Evolutionary conservation across 163 green algal species (phyloP).

Genomic region (Volvox carteri): DNA sequence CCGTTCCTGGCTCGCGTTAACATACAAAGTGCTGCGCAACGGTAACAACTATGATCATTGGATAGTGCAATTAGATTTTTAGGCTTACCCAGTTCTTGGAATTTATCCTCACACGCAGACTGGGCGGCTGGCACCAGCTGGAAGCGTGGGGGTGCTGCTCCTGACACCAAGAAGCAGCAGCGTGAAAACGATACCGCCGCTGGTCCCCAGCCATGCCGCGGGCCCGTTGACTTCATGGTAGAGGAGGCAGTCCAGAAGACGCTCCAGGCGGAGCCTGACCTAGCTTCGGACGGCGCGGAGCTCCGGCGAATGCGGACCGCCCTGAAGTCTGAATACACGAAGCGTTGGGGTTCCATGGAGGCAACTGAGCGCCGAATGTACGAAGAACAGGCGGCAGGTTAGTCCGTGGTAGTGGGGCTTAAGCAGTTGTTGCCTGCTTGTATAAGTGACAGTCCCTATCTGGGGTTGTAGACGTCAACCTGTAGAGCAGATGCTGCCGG

Average conservation of each 20-base stretch:
- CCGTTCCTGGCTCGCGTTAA: no score
- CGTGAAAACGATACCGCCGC: neutral
- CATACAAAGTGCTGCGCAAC: no score
- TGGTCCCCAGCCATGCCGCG: conserved; percentile 7
- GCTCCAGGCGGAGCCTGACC: conserved; percentile 25
- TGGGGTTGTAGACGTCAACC: no score
- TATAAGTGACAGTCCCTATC: no score
- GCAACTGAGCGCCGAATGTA: neutral
- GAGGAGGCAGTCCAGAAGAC: neutral
- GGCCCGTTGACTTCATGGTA: conserved; percentile 34
- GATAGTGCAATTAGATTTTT: no score
- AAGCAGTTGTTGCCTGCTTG: no score
- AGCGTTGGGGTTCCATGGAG: neutral
- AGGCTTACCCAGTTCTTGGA: no score
- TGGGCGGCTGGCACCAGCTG: conserved; percentile 4
- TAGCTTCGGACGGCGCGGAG: neutral
- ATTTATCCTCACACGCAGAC: no score
- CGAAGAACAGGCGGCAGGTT: conserved; percentile 16
- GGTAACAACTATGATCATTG: no score
- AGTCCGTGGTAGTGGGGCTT: neutral
- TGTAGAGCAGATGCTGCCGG: no score
- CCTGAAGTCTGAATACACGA: neutral
- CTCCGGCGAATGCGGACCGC: neutral
- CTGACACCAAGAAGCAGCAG: neutral
- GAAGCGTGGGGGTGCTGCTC: conserved; percentile 28